Evolutionary conservation across 2,329 filamentous ascomycete species (phyloP), one percentile per base, ranked within the genome.

Genomic region (Gyromitra esculenta): DNA sequence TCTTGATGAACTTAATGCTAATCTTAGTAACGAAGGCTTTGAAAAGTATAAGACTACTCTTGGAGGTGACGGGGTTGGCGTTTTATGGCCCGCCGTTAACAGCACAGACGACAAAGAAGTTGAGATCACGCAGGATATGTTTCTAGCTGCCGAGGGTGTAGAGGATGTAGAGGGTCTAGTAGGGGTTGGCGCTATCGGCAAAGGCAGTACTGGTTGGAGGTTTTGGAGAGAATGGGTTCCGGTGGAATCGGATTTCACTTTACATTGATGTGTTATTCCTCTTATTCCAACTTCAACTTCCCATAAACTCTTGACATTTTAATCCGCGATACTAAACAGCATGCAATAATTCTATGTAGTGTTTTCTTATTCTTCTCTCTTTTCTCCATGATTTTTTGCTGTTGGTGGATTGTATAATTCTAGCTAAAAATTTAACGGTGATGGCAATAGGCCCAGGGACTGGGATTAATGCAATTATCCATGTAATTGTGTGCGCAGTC

Each of bases 31-130:
- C 0, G 92, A 94, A 81, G 92, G 92, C 0, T 99, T 96, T 82
- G 87, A 89, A 81, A 91, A 91, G 80, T 98, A 97, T 81, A 89
- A 94, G 83, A 96, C 94, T 0, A 97, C 92, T 0, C 88, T 99
- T 0, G 96, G 94, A 2, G 94, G 95, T 50, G 93, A 97, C 81
- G 96, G 96, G 11, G 93, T 99, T 0, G 96, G 96, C 48, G 93
- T 99, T 1, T 87, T 99, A 3, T 97, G 92, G 90, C 96, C 96
- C 0, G 96, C 96, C 0, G 91, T 97, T 0, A 86, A 97, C 35
- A 92, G 93, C 1, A 89, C 88, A n/a, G 90, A 91, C 48, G 91
- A 93, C 81, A 89, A 93, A 79, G 93, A 93, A 43, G 93, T 96
- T 85, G 94, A 97, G 84, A 98, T 99, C 81, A 92, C 97, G 81